phyloP scores from a whole-genome alignment of 176 grass and related monocot genomes.

The Coix lacrymajobi region DNA sequence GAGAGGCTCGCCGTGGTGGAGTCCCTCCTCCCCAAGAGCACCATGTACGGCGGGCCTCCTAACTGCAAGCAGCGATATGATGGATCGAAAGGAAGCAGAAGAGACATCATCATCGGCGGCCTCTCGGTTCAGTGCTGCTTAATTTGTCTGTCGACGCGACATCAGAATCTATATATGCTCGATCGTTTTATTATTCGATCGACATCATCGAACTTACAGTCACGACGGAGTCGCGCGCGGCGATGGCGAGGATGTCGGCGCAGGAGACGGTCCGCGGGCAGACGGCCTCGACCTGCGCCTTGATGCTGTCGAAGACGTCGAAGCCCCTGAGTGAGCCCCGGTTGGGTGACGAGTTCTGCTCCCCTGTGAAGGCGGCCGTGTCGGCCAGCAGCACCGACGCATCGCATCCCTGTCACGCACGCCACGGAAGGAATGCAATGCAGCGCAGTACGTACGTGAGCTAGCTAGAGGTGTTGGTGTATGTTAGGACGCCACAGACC shows the following conservation, averaged over 20 bases:
- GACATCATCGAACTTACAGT: not conserved
- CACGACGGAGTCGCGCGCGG: slow-evolving; percentile 35
- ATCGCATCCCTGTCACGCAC: slow-evolving; percentile 48
- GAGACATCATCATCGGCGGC: not conserved
- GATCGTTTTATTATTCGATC: not conserved
- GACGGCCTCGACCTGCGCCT: slow-evolving; percentile 53
- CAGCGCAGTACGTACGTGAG: not conserved
- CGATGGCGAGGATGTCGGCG: slow-evolving; percentile 56
- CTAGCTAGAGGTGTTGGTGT: too few species aligned
- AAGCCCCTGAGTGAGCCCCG: slow-evolving; percentile 51
- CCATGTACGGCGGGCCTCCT: slow-evolving; percentile 50
- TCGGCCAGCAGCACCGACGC: slow-evolving; percentile 57
- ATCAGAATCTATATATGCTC: not conserved
- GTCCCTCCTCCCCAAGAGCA: slow-evolving; percentile 64
- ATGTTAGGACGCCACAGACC: too few species aligned
- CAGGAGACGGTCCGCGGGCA: slow-evolving; percentile 51
- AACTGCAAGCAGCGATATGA: slow-evolving; percentile 30
- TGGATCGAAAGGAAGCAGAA: not conserved
- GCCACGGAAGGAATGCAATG: not conserved
- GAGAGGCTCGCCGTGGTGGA: slow-evolving; percentile 40
- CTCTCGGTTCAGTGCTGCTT: not conserved
- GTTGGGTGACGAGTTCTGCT: slow-evolving; percentile 42
- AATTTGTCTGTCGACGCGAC: not conserved
- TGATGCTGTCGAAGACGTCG: slow-evolving; percentile 49
- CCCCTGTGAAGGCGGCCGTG: slow-evolving; percentile 49